Evolutionary conservation across 495 filamentous ascomycete genomes (phyloP).

Genomic region (Daldinia bambusicola): DNA sequence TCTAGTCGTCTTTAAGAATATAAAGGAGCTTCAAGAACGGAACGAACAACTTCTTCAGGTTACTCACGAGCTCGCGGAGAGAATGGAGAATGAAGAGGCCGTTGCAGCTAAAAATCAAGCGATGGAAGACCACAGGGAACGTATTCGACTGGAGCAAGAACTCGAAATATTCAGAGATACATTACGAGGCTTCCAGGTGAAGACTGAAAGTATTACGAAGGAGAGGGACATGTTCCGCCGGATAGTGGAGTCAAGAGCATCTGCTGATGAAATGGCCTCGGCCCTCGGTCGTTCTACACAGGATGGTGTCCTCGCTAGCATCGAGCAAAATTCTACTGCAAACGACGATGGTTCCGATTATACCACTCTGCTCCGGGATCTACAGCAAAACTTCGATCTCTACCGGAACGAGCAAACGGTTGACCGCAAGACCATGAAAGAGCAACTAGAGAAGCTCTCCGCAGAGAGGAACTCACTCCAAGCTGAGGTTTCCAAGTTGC

Average conservation of each 20-base stretch:
- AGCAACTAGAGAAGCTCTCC: slow-evolving; percentile 85
- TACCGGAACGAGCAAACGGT: slow-evolving; percentile 85
- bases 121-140: slow-evolving; percentile 76
- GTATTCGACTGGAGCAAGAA: slow-evolving; percentile 74
- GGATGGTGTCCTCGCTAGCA: slow-evolving; percentile 60
- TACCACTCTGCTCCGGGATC: slow-evolving; percentile 76
- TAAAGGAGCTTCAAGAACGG: slow-evolving; percentile 86
- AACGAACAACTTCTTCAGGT: slow-evolving; percentile 84
- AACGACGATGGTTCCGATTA: slow-evolving; percentile 68
- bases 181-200: slow-evolving; percentile 76
- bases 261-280: slow-evolving; percentile 67
- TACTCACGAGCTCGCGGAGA: slow-evolving; percentile 81
- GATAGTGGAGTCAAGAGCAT: slow-evolving; percentile 79
- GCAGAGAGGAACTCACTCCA: slow-evolving; percentile 83
- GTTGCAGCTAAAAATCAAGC: slow-evolving; percentile 72
- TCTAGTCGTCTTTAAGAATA: slow-evolving; percentile 82
- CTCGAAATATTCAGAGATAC: slow-evolving; percentile 71
- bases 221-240: slow-evolving; percentile 97
- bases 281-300: slow-evolving; percentile 73
- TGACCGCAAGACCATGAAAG: slow-evolving; percentile 81
- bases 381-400: slow-evolving; percentile 89
- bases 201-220: slow-evolving; percentile 90
- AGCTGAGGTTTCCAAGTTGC: slow-evolving; percentile 77
- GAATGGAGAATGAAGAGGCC: slow-evolving; percentile 92
- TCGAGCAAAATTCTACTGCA: slow-evolving; percentile 56